phyloP scores from a whole-genome alignment of 257 asterid genomes.

The Misopates orontium region DNA sequence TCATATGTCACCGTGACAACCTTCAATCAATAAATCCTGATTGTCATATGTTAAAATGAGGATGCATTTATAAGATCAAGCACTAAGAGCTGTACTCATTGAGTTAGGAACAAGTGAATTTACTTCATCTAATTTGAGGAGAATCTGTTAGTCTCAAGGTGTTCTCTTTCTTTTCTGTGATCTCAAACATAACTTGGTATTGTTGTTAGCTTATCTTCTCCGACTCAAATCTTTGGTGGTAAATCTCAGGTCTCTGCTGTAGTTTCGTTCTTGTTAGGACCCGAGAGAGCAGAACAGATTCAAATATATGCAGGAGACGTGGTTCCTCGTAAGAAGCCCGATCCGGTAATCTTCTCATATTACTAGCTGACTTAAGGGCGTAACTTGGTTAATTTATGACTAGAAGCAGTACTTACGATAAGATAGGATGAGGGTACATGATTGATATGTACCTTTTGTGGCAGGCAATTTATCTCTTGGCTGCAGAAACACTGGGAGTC shows the following conservation, averaged over 20 bases:
- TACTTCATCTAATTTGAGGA: too few relatives aligned
- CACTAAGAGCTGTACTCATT: background rate
- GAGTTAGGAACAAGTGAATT: too few relatives aligned
- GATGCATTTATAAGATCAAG: too few relatives aligned
- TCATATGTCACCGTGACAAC: too few relatives aligned
- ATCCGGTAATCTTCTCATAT: constrained; percentile 64
- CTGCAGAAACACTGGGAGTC: constrained; percentile 74
- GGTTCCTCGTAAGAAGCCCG: constrained; percentile 96
- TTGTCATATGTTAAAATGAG: too few relatives aligned
- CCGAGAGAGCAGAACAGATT: constrained; percentile 76
- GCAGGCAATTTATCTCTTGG: constrained; percentile 95
- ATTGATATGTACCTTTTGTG: constrained; percentile 15
- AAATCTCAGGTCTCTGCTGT: constrained; percentile 81
- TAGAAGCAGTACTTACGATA: background rate
- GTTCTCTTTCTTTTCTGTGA: background rate
- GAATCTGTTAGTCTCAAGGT: too few relatives aligned
- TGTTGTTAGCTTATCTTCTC: background rate
- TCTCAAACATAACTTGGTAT: background rate
- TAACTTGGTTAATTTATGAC: background rate
- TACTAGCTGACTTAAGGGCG: constrained; percentile 1
- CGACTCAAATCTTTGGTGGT: background rate
- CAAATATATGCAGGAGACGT: constrained; percentile 94
- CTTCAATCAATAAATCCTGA: too few relatives aligned
- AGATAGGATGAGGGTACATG: background rate
- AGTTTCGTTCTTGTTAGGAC: constrained; percentile 85